These are phyloP conservation scores for Crucibulum parvulum DNA, from an alignment of 1,284 basidiomycete genomes.

Conservation along the genomic window DNA sequence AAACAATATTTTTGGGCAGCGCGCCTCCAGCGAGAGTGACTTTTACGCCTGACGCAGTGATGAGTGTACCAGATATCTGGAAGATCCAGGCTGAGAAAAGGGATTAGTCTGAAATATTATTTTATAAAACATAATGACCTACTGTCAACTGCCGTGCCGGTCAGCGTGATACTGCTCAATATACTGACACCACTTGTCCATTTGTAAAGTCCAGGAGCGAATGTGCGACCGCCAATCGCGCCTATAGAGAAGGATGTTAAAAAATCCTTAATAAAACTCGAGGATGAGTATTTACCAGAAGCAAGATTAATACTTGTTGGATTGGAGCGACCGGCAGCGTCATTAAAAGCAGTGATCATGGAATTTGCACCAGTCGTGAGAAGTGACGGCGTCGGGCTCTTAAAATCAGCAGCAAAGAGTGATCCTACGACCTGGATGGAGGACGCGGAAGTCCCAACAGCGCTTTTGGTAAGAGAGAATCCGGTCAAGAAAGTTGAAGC, in stretches of 20 bases:
- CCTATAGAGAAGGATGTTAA: background rate
- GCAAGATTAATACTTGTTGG: constrained; percentile 9
- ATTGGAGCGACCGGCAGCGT: constrained; percentile 8
- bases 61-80: constrained; percentile 20
- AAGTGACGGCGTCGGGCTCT: constrained; percentile 12
- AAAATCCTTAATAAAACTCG: background rate
- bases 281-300: background rate
- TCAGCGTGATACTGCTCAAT: constrained; percentile 7
- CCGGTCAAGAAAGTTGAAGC: constrained; percentile 10
- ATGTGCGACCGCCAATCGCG: constrained; percentile 7
- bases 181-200: constrained; percentile 12
- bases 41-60: constrained; percentile 7
- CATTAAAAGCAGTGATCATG: constrained; percentile 16
- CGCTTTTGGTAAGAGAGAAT: constrained; percentile 7
- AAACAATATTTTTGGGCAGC: constrained; percentile 21
- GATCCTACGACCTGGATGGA: constrained; percentile 15
- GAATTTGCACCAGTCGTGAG: constrained; percentile 13
- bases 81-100: constrained; percentile 22
- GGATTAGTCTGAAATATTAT: no score
- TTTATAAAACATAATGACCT: background rate
- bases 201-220: constrained; percentile 16
- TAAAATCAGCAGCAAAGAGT: constrained; percentile 13
- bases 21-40: constrained; percentile 25
- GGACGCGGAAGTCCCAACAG: constrained; percentile 10
- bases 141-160: constrained; percentile 9